phyloP scores from a whole-genome alignment of 176 grass and related monocot genomes.

The Eleusine coracana region DNA sequence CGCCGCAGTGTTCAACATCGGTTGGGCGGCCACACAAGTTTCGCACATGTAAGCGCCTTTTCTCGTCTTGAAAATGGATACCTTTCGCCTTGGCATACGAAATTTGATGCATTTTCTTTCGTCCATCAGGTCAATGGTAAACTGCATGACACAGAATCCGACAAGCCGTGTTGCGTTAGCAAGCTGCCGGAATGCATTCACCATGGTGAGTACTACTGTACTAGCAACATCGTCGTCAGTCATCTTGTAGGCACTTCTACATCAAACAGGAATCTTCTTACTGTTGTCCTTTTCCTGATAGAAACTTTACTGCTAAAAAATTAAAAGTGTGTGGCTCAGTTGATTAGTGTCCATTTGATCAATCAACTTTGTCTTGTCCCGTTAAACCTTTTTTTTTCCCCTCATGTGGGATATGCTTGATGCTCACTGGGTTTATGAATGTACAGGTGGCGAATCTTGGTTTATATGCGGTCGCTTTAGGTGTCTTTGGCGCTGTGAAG shows the following conservation, averaged over 20 bases:
- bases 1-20: slow-evolving; percentile 69
- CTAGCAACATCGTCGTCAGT: no score
- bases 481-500: slow-evolving; percentile 51
- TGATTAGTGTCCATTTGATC: neutral
- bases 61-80: neutral
- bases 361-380: neutral
- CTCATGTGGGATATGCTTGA: slow-evolving; percentile 35
- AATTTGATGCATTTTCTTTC: slow-evolving; percentile 6
- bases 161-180: slow-evolving; percentile 70
- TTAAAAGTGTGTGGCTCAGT: neutral
- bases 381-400: neutral
- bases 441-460: slow-evolving; percentile 74
- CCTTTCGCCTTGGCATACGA: neutral
- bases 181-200: slow-evolving; percentile 74
- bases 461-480: slow-evolving; percentile 62
- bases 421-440: slow-evolving; percentile 30
- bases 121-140: slow-evolving; percentile 69
- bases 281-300: neutral
- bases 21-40: slow-evolving; percentile 74
- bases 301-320: neutral
- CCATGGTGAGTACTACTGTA: slow-evolving; percentile 50
- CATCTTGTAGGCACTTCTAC: no score
- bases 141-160: slow-evolving; percentile 66
- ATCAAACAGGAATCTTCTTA: neutral
- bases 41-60: slow-evolving; percentile 61